Evolutionary conservation across 495 filamentous ascomycete species (phyloP), one percentile per base, ranked within the genome.

Genomic region (Hypoxylon fragiforme): DNA sequence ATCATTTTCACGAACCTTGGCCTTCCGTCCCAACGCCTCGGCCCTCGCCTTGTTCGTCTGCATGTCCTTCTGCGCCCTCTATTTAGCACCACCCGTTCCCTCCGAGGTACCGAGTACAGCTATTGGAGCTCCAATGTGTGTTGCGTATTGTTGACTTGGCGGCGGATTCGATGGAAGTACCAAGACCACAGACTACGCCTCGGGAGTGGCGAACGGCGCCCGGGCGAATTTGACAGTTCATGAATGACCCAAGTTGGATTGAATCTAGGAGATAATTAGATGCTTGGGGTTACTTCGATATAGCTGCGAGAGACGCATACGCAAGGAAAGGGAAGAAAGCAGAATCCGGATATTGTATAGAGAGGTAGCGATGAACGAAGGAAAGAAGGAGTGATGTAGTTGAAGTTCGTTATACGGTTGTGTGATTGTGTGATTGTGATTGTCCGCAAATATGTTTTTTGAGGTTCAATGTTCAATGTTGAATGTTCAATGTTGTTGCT

Each of bases 11-110:
- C 79, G 54, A 60, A 95, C 91, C 88, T 96, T 96, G 71, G 87
- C 87, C 80, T 92, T 91, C 73, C 94, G 88, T 81, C 86, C 88
- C 79, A 90, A 88, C 73, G 88, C 80, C 80, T 94, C 92, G 74
- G 88, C 86, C 81, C 88, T 91, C 50, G 81, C 83, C 80, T 84
- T 90, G 54, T 76, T 74, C 65, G 78, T 67, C 75, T 81, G 78
- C 79, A 82, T 82, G 38, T 65, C 65, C 58, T 48, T 54, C 52
- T 56, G 45, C 14, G 22, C 36, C 48, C 44, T 42, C 12, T 39
- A 24, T 50, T 52, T 43, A 45, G 36, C 44, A 22, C 59, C 54
- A 28, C 43, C 47, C 44, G 32, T 46, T 62, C 48, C 54, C 54
- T 57, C 54, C 59, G 37, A 44, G 42, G 11, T 37, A 38, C 53